phyloP scores from a whole-genome alignment of 345 rosid genomes.

The Firmiana major region DNA sequence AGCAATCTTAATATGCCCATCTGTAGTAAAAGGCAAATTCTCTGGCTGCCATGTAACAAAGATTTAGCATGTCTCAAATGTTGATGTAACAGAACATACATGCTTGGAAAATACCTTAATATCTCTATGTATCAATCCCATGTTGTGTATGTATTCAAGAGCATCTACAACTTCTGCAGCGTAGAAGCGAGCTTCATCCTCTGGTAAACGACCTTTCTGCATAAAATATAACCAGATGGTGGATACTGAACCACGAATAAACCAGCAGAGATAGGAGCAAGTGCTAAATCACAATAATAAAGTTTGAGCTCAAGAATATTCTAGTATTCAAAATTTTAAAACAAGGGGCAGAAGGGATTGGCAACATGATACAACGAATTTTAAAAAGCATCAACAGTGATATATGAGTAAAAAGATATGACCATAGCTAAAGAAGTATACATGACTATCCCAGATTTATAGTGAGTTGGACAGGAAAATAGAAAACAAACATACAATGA shows the following conservation, averaged over 20 bases:
- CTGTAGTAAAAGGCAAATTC: constrained; percentile 72
- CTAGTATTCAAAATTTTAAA: not conserved
- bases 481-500: not conserved
- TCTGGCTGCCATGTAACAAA: constrained; percentile 70
- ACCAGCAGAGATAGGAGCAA: constrained; percentile 3
- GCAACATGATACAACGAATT: not conserved
- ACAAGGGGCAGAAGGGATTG: not conserved
- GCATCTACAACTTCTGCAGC: constrained; percentile 93
- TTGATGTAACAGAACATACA: constrained; percentile 7
- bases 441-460: not conserved
- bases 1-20: constrained; percentile 91
- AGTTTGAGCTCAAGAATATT: not conserved
- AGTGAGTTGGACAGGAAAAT: not conserved
- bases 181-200: constrained; percentile 91
- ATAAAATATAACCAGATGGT: constrained; percentile 13
- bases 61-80: constrained; percentile 19
- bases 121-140: constrained; percentile 96
- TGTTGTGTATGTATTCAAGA: constrained; percentile 85
- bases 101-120: constrained; percentile 59
- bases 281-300: constrained; percentile 2
- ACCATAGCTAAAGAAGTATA: not conserved
- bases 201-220: constrained; percentile 79
- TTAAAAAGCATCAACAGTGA: not conserved
- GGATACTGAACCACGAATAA: constrained; percentile 1
- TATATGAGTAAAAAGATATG: not conserved